Conservation (phyloP, 148 eudicot species). For the Rhododendron simsii region DNA sequence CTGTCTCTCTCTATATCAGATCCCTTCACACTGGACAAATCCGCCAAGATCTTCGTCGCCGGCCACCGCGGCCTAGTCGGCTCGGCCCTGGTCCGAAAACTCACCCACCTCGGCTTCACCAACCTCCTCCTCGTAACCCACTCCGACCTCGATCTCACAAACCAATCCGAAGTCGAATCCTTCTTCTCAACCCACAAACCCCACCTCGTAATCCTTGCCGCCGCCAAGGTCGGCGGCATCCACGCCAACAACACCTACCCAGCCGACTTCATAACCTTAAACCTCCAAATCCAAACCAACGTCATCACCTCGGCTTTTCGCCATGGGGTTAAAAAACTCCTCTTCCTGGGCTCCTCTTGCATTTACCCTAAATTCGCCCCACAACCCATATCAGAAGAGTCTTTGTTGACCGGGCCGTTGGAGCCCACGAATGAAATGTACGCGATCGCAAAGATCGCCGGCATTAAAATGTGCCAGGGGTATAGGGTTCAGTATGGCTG, state of each 20-base stretch:
- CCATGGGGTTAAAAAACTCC: slow-evolving; percentile 58
- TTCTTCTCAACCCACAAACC: slow-evolving; percentile 81
- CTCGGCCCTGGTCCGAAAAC: slow-evolving; percentile 73
- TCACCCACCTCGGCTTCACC: slow-evolving; percentile 46
- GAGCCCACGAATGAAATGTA: slow-evolving; percentile 99
- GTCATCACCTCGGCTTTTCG: slow-evolving; percentile 64
- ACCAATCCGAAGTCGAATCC: slow-evolving; percentile 62
- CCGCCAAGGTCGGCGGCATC: slow-evolving; percentile 97
- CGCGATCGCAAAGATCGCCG: slow-evolving; percentile 89
- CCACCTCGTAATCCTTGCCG: slow-evolving; percentile 77
- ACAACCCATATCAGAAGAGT: slow-evolving; percentile 79
- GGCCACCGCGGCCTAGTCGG: slow-evolving; percentile 98
- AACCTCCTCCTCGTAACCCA: slow-evolving; percentile 70
- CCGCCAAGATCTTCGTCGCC: slow-evolving; percentile 78
- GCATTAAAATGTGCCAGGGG: slow-evolving; percentile 91
- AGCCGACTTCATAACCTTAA: slow-evolving; percentile 81
- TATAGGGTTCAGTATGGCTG: slow-evolving; percentile 48
- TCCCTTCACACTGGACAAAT: slow-evolving; percentile 37
- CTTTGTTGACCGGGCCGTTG: slow-evolving; percentile 69
- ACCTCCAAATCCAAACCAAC: slow-evolving; percentile 90
- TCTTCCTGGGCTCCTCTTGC: slow-evolving; percentile 89
- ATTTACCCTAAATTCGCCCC: slow-evolving; percentile 97
- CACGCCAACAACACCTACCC: slow-evolving; percentile 96
- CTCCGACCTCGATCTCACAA: slow-evolving; percentile 85
- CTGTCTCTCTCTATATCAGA: slow-evolving; percentile 1